Conservation (phyloP, 257 asterid species). For the Voacanga thouarsii region DNA sequence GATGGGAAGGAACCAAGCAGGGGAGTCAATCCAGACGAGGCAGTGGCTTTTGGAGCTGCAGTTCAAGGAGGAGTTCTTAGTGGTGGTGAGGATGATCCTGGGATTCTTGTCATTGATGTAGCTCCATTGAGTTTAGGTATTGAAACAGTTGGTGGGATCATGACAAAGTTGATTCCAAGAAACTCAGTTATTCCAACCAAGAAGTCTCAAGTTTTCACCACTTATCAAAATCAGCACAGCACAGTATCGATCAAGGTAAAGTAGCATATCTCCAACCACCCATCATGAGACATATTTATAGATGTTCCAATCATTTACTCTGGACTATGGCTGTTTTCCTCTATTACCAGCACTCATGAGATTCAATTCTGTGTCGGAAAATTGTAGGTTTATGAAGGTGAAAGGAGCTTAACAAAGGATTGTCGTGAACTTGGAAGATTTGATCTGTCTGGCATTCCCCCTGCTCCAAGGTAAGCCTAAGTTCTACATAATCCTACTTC, state of each 20-base stretch:
- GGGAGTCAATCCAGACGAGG: constrained; percentile 28
- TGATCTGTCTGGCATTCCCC: constrained; percentile 22
- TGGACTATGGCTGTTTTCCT: background rate
- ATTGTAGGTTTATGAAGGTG: constrained; percentile 23
- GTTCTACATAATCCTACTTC: background rate
- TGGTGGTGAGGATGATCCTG: constrained; percentile 15
- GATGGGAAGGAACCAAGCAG: constrained; percentile 26
- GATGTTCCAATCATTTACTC: background rate
- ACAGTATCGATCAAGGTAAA: constrained; percentile 18
- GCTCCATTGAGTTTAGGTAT: constrained; percentile 20
- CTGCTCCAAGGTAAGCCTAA: constrained; percentile 19
- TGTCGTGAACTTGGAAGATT: constrained; percentile 20
- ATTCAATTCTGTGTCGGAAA: background rate
- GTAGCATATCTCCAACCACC: too few relatives aligned
- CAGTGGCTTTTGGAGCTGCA: constrained; percentile 31
- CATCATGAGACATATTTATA: background rate
- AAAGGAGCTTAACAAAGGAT: constrained; percentile 24
- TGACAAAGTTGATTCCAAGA: constrained; percentile 30
- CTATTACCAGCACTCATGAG: background rate
- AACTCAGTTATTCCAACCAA: constrained; percentile 19
- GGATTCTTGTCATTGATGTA: constrained; percentile 16
- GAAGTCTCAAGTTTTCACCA: constrained; percentile 24
- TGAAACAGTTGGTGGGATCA: constrained; percentile 27
- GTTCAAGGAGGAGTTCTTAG: constrained; percentile 25
- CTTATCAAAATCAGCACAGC: constrained; percentile 25